phyloP scores from a whole-genome alignment of 2,329 filamentous ascomycete genomes.

The Fonsecaea pugnacius region DNA sequence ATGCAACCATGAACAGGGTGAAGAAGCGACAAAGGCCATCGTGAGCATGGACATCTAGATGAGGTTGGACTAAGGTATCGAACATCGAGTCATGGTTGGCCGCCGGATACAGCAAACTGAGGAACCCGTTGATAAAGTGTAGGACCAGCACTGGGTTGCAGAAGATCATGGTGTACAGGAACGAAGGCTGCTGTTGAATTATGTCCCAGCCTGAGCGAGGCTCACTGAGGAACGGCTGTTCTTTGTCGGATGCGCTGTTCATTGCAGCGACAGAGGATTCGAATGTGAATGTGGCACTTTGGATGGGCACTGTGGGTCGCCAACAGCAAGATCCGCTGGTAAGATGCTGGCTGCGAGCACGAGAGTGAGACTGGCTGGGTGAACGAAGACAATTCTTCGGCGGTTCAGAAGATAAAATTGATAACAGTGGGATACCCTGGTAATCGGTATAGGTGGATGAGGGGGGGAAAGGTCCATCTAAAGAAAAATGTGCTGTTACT shows the following conservation, averaged over 20 bases:
- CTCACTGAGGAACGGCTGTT: not conserved
- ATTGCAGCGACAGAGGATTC: not conserved
- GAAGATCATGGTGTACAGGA: constrained; percentile 45
- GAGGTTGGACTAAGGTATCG: constrained; percentile 39
- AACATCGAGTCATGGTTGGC: constrained; percentile 39
- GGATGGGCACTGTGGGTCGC: not conserved
- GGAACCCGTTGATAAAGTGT: constrained; percentile 46
- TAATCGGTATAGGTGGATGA: not conserved
- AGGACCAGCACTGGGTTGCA: constrained; percentile 48
- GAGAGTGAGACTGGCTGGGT: not conserved
- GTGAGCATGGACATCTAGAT: constrained; percentile 46
- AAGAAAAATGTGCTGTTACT: not conserved
- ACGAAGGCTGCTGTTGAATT: constrained; percentile 26
- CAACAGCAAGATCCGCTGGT: not conserved
- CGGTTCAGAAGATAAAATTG: not conserved
- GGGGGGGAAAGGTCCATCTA: not conserved
- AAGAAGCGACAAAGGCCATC: constrained; percentile 48
- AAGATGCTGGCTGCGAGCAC: not conserved
- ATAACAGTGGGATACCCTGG: constrained; percentile 1
- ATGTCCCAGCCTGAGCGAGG: constrained; percentile 1
- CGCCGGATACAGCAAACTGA: constrained; percentile 43
- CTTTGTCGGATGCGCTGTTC: not conserved
- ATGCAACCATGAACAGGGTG: constrained; percentile 45
- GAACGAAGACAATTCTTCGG: not conserved
- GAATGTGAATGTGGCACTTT: not conserved